A percentile compares a stretch with the other conserved stretches of the same genome.
Evolutionary conservation across 331 rosid genomes (phyloP).

Genomic region (Malus hybrid): DNA sequence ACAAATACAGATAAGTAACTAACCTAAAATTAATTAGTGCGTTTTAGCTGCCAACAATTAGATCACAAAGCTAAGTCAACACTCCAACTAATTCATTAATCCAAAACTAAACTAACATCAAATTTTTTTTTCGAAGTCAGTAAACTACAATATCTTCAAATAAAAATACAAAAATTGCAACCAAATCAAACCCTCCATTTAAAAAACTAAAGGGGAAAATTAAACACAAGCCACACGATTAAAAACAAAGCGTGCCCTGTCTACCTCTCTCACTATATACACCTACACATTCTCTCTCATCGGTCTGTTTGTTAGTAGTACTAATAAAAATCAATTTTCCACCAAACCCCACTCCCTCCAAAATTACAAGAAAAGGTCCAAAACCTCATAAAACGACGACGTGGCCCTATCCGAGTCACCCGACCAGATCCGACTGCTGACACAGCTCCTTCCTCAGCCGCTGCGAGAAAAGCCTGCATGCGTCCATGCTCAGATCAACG

Average conservation of each 20-base stretch:
- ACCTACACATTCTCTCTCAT: constrained; percentile 15
- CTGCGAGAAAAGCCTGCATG: constrained; percentile 75
- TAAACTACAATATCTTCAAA: not conserved
- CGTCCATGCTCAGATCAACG: constrained; percentile 84
- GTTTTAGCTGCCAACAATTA: not conserved
- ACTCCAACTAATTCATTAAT: not conserved
- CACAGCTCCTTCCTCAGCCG: constrained; percentile 69
- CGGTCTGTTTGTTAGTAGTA: constrained; percentile 28
- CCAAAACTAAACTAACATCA: not conserved
- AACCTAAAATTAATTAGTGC: not conserved
- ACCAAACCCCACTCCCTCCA: not conserved
- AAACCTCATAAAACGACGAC: not conserved
- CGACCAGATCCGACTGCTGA: constrained; percentile 30
- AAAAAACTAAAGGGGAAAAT: constrained; percentile 20
- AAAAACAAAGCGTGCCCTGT: constrained; percentile 49
- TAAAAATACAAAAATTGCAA: not conserved
- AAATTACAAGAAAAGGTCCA: constrained; percentile 7
- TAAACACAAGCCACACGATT: constrained; percentile 53
- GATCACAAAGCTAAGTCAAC: not conserved
- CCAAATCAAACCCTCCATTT: constrained; percentile 16
- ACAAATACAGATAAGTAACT: not conserved
- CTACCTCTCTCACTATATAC: constrained; percentile 46
- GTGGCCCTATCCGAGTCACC: constrained; percentile 16
- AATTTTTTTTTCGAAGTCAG: not conserved
- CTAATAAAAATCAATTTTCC: not conserved